Conservation (phyloP, 345 rosid genomes). For the Acer negundo region DNA sequence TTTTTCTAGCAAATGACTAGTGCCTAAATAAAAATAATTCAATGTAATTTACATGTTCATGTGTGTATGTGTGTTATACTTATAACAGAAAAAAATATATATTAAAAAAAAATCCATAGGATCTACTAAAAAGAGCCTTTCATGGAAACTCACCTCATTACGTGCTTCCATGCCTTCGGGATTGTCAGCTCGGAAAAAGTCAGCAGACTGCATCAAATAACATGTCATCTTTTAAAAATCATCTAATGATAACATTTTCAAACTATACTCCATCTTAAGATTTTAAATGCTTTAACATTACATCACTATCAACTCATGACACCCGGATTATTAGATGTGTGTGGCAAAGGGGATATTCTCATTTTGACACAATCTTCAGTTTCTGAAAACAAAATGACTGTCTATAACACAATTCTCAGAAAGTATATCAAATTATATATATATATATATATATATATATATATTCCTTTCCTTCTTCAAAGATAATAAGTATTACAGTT, state of each 20-base stretch:
- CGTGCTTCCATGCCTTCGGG: constrained; percentile 99
- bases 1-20: neutral
- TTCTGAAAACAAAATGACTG: neutral
- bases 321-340: constrained; percentile 1
- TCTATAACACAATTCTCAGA: neutral
- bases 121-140: constrained; percentile 6
- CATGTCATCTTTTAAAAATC: constrained; percentile 20
- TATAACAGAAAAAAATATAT: constrained; percentile 15
- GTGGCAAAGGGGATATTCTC: neutral
- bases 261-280: neutral
- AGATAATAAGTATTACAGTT: neutral
- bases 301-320: neutral
- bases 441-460: no score
- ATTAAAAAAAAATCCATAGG: neutral
- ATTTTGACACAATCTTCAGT: neutral
- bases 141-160: constrained; percentile 67
- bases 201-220: constrained; percentile 75
- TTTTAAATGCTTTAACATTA: neutral
- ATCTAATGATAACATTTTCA: constrained; percentile 12
- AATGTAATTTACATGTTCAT: neutral
- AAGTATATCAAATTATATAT: neutral
- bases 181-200: constrained; percentile 95
- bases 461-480: neutral
- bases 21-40: no score
- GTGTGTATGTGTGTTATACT: neutral